A percentile compares a stretch with the other conserved stretches of the same genome.
These are phyloP conservation scores for Tetragonia tetragonoides DNA, from an alignment of 148 eudicot species.

Conservation along the genomic window DNA sequence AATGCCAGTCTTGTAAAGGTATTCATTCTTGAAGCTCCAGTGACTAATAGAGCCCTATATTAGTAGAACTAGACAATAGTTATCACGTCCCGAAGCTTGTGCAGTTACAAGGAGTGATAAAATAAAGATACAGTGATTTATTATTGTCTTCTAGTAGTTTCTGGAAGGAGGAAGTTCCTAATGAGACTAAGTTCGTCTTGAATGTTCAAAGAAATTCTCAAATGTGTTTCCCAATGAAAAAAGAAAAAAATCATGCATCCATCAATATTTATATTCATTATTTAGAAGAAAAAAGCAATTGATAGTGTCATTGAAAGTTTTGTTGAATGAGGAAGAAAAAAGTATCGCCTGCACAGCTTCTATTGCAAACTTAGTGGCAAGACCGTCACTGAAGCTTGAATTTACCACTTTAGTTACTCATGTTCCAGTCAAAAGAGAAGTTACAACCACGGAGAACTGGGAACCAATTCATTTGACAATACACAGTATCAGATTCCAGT, in stretches of 20 bases:
- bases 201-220: neutral
- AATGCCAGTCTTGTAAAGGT: neutral
- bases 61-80: neutral
- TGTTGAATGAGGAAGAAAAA: neutral
- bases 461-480: neutral
- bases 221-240: neutral
- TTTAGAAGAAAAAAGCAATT: neutral
- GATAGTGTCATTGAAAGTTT: neutral
- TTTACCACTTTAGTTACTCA: too few species aligned
- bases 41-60: neutral
- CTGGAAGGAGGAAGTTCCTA: neutral
- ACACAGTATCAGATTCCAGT: neutral
- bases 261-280: neutral
- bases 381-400: neutral
- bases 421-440: neutral
- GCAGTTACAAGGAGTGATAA: neutral
- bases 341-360: neutral
- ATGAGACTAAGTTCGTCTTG: neutral
- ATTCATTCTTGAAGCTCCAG: too few species aligned
- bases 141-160: neutral
- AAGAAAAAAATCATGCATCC: neutral
- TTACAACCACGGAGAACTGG: neutral
- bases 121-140: too few species aligned
- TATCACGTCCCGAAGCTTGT: neutral
- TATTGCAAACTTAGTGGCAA: neutral